Percentiles rank a stretch among this genome's conserved stretches.
phyloP scores from a whole-genome alignment of 495 filamentous ascomycete species.

The Neurospora hispaniola region DNA sequence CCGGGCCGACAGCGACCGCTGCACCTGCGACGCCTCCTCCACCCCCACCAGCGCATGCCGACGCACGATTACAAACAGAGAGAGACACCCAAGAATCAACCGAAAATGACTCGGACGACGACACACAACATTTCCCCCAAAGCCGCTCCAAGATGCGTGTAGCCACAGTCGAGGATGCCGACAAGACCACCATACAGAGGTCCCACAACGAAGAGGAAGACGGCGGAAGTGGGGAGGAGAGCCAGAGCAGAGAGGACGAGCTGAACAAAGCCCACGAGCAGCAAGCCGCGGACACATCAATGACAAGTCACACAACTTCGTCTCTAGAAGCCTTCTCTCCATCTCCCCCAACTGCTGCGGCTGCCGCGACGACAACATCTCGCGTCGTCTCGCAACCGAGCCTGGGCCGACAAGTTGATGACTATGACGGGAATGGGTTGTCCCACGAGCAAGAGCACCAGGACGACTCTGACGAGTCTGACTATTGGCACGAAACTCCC shows the following conservation, averaged over 20 bases:
- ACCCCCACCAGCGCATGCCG: slow-evolving; percentile 1
- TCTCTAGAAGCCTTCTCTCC: slow-evolving; percentile 45
- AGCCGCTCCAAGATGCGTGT: not conserved
- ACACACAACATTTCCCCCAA: not conserved
- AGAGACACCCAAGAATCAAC: not conserved
- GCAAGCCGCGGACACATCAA: slow-evolving; percentile 21
- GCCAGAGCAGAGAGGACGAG: not conserved
- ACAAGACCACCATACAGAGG: slow-evolving; percentile 8
- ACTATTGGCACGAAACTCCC: slow-evolving; percentile 1
- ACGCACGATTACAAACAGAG: not conserved
- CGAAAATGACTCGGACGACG: not conserved
- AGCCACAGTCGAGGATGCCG: slow-evolving; percentile 6
- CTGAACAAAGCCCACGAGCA: slow-evolving; percentile 11
- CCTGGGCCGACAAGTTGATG: slow-evolving; percentile 7
- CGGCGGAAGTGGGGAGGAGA: not conserved
- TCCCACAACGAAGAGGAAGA: not conserved
- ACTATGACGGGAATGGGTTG: slow-evolving; percentile 2
- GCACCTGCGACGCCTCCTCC: not conserved
- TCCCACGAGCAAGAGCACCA: slow-evolving; percentile 1
- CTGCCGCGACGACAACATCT: slow-evolving; percentile 46
- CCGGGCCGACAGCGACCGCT: slow-evolving; percentile 2
- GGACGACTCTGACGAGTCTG: not conserved
- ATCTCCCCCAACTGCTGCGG: slow-evolving; percentile 59
- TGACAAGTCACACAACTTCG: slow-evolving; percentile 38
- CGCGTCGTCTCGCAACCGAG: slow-evolving; percentile 39